Evolutionary conservation across 176 grass and related monocot species (phyloP).

Genomic region (Oryza nivara): DNA sequence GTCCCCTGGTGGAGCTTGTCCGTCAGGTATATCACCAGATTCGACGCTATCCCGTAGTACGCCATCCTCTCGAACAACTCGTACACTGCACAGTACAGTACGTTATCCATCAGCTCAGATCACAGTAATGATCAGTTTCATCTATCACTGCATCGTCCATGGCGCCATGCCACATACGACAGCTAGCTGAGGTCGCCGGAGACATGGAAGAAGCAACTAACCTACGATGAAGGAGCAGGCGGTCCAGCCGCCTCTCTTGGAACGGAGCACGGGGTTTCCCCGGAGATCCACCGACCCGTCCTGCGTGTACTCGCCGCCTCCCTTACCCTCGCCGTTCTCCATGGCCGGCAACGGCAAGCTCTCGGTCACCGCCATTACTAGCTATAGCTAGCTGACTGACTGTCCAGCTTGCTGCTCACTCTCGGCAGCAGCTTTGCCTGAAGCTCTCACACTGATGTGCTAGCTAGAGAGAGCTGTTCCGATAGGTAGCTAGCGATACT

Average conservation of each 20-base stretch:
- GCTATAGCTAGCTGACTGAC: too few relatives aligned
- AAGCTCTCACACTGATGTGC: neutral
- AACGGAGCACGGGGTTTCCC: constrained; percentile 51
- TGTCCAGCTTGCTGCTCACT: neutral
- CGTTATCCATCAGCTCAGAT: neutral
- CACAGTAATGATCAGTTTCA: too few relatives aligned
- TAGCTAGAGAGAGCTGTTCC: neutral
- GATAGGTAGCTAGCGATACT: neutral
- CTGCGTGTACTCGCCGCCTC: constrained; percentile 36
- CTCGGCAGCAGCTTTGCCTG: neutral
- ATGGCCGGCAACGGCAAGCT: neutral
- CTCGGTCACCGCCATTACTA: constrained; percentile 27
- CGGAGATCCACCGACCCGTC: constrained; percentile 56
- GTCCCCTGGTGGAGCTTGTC: constrained; percentile 54
- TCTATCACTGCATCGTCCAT: neutral
- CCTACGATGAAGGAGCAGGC: constrained; percentile 56
- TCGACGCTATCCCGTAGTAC: constrained; percentile 51
- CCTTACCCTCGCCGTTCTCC: constrained; percentile 23
- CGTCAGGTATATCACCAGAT: constrained; percentile 52
- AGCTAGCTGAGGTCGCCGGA: neutral
- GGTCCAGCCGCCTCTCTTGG: constrained; percentile 53
- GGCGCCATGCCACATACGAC: neutral
- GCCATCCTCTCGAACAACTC: constrained; percentile 60
- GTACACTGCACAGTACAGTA: constrained; percentile 37
- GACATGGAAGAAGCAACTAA: neutral